These are phyloP conservation scores for Talaromyces albobiverticillius DNA, from an alignment of 2,329 filamentous ascomycete species.

Conservation along the genomic window DNA sequence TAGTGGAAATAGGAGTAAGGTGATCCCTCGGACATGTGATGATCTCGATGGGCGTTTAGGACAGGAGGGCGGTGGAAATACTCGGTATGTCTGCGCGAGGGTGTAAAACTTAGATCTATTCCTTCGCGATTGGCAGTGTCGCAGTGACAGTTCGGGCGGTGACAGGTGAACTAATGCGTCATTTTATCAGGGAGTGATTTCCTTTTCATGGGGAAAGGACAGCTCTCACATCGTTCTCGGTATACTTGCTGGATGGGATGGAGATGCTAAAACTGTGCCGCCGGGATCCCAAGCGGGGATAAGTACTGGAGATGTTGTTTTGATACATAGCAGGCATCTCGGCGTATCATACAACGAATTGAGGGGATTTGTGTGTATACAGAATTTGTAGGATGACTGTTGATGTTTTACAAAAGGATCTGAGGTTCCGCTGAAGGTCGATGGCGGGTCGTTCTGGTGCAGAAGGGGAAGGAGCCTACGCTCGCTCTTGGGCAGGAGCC, in stretches of 20 bases:
- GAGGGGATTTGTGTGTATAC: neutral
- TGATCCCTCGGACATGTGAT: neutral
- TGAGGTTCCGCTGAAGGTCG: too few species aligned
- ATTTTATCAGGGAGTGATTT: neutral
- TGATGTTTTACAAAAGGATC: neutral
- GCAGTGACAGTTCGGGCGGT: slow-evolving; percentile 9
- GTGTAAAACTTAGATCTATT: slow-evolving; percentile 10
- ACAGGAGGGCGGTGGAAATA: slow-evolving; percentile 32
- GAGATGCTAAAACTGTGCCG: slow-evolving; percentile 9
- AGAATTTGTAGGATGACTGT: neutral
- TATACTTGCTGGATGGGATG: slow-evolving; percentile 10
- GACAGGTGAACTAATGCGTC: slow-evolving; percentile 7
- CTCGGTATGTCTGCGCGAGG: slow-evolving; percentile 27
- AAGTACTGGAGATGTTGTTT: neutral
- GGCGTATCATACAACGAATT: neutral
- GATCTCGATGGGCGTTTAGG: slow-evolving; percentile 20
- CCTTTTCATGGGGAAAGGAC: neutral
- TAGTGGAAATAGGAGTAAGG: slow-evolving; percentile 13
- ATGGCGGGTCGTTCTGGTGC: too few species aligned
- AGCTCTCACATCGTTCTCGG: slow-evolving; percentile 10
- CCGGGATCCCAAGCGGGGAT: neutral
- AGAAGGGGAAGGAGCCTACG: slow-evolving; percentile 8
- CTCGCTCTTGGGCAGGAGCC: too few species aligned
- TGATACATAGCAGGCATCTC: slow-evolving; percentile 1
- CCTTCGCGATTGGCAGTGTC: slow-evolving; percentile 12